Conservation (phyloP, 2,329 filamentous ascomycete genomes). For the Penicillium sp. region DNA sequence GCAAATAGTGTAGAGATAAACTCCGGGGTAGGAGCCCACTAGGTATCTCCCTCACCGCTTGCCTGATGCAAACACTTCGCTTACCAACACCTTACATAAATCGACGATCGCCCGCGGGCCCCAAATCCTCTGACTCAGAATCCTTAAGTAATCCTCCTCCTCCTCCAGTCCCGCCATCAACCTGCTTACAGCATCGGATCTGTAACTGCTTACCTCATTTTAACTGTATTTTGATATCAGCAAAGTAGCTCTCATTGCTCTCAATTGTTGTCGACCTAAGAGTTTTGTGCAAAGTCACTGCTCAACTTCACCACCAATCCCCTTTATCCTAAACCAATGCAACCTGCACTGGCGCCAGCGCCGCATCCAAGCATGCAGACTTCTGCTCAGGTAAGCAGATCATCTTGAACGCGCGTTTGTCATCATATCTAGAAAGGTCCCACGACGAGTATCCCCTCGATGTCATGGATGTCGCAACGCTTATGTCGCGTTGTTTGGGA, state of each 20-base stretch:
- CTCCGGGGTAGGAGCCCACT: not conserved
- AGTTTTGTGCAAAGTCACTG: not conserved
- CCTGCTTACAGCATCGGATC: slow-evolving; percentile 40
- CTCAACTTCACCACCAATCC: slow-evolving; percentile 7
- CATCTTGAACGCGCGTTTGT: slow-evolving; percentile 38
- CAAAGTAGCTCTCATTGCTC: slow-evolving; percentile 13
- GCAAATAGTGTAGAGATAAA: not conserved
- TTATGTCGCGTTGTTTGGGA: not conserved
- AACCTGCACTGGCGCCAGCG: slow-evolving; percentile 50
- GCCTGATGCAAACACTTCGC: not conserved
- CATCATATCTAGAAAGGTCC: slow-evolving; percentile 29
- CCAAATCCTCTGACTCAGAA: slow-evolving; percentile 14
- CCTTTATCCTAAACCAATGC: slow-evolving; percentile 36
- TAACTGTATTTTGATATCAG: slow-evolving; percentile 20
- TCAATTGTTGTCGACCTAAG: slow-evolving; percentile 4
- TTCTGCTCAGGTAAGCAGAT: slow-evolving; percentile 56
- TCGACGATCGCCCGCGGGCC: not conserved
- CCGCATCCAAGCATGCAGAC: slow-evolving; percentile 51
- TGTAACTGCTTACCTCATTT: slow-evolving; percentile 28
- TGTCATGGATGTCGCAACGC: not conserved
- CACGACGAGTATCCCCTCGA: not conserved
- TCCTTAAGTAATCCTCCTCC: slow-evolving; percentile 24
- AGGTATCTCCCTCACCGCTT: not conserved
- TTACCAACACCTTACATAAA: slow-evolving; percentile 10
- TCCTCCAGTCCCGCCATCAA: slow-evolving; percentile 9